These are phyloP conservation scores for Neophaeococcomyces aloes DNA, from an alignment of 2,329 filamentous ascomycete genomes.

Conservation along the genomic window DNA sequence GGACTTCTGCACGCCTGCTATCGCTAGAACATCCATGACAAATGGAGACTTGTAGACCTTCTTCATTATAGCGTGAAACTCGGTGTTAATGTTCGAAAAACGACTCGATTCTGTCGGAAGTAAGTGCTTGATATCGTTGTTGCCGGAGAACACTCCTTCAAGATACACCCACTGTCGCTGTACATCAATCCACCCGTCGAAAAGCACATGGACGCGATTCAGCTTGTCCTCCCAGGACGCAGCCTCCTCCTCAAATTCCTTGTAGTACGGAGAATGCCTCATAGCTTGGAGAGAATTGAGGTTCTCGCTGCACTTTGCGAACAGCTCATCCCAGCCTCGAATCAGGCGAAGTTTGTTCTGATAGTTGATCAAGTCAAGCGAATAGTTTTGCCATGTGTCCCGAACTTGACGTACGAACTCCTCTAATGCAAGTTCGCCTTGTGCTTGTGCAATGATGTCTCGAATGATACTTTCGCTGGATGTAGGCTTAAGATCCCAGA, in stretches of 20 bases:
- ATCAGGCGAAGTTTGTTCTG: constrained; percentile 97
- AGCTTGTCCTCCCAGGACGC: constrained; percentile 96
- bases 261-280: constrained; percentile 98
- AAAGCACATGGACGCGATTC: constrained; percentile 91
- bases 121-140: constrained; percentile 96
- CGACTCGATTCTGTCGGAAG: constrained; percentile 91
- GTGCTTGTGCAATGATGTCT: constrained; percentile 88
- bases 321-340: constrained; percentile 94
- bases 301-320: constrained; percentile 97
- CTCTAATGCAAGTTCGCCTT: constrained; percentile 95
- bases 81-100: constrained; percentile 98
- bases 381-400: constrained; percentile 93
- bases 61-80: constrained; percentile 99
- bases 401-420: constrained; percentile 95
- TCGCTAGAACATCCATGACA: constrained; percentile 89
- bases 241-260: constrained; percentile 97
- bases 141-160: constrained; percentile 96
- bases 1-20: constrained; percentile 90
- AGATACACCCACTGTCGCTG: constrained; percentile 99
- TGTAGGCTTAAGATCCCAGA: constrained; percentile 91
- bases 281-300: constrained; percentile 95
- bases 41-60: constrained; percentile 96
- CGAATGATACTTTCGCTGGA: constrained; percentile 79
- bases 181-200: constrained; percentile 99
- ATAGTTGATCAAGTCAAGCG: constrained; percentile 88